Evolutionary conservation across 805 yeast species (phyloP), one percentile per base, ranked within the genome.

Genomic region (Scheffersomyces coipomensis): DNA sequence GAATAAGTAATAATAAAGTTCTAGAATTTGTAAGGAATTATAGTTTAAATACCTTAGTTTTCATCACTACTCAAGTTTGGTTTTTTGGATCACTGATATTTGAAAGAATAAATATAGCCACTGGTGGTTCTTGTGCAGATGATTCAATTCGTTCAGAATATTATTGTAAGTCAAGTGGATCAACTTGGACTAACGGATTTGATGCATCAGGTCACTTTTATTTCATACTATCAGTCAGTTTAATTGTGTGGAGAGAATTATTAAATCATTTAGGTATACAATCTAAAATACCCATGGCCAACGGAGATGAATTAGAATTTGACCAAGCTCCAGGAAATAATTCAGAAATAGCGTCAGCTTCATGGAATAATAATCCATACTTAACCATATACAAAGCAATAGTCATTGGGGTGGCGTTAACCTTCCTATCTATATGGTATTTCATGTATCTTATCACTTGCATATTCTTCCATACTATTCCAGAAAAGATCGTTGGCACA

Each of bases 171-270:
- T n/a, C 16, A 30, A 23, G 29, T 10, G 40, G 43, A 10, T 76
- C 73, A 2, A 35, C 45, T 12, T 77, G 83, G 81, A 49, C 50
- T 4, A 66, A 68, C 42, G 78, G 79, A 8, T 77, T 77, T 48
- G 82, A 78, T 48, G 57, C 71, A 4, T 73, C 79, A 29, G 81
- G 82, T 1, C 83, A 78, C 50, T 70, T 66, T 37, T 74, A 75
- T 45, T 66, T 75, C 37, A 39, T 76, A 2, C 52, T 64, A 1
- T 71, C 71, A 5, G 48, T 71, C 12, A 71, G 78, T 43, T 46
- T 75, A 42, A 54, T 75, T 8, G 40, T 74, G 5, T 40, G 49
- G 47, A 23, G 37, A 17, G 36, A 16, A 13, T 13, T 34, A 6
- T 15, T 41, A 15, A 33, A 37, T 22, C 22, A 35, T 30, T 31